Base-by-base conservation (phyloP, 805 yeast species). In the Starmerella cellae region DNA sequence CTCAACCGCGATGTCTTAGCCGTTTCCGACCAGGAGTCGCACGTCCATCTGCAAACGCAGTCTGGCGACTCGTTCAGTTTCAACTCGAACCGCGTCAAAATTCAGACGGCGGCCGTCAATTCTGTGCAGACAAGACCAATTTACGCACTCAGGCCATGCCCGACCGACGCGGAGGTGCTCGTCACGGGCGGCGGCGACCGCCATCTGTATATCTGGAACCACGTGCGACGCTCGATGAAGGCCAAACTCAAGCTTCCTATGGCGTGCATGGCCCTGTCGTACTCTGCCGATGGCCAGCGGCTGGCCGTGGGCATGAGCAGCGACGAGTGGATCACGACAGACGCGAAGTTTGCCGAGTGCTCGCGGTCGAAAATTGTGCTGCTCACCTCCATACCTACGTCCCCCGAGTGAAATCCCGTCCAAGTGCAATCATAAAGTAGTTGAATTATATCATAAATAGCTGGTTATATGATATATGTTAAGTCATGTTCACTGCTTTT, bases 121-220 rank as follows among this genome's bases (percentile, higher is more conserved):
- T 8, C 34, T 5, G n/a, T 20, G 18, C 36, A 22, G 28, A 24
- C 37, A n/a, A 42, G 37, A 3, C 49, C 51, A 2, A 40, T 47
- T 16, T 39, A 45, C 37, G 30, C 41, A 4, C 33, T 47, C 21
- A 43, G 39, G 17, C 22, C 21, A 10, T 6, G 16, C 16, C 34
- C 35, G 2, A 14, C 18, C 19, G 31, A 13, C 22, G 14, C n/a
- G n/a, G 14, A 21, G 11, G 6, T 14, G 3, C 28, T 47, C 9
- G 41, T 44, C 10, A 33, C 39, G 1, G 51, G 46, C 1, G 51
- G 51, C 4, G 41, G 44, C 20, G 51, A 47, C 32, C 16, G 28
- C n/a, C 26, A 31, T 1, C 29, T 43, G 4, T 37, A 30, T 30
- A 19, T 47, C 14, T 47, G 51, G 51, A 43, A 47, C 35, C 17